Evolutionary conservation across 305 asterid species (phyloP), one percentile per base, ranked within the genome.

Genomic region (Rubia balearica): DNA sequence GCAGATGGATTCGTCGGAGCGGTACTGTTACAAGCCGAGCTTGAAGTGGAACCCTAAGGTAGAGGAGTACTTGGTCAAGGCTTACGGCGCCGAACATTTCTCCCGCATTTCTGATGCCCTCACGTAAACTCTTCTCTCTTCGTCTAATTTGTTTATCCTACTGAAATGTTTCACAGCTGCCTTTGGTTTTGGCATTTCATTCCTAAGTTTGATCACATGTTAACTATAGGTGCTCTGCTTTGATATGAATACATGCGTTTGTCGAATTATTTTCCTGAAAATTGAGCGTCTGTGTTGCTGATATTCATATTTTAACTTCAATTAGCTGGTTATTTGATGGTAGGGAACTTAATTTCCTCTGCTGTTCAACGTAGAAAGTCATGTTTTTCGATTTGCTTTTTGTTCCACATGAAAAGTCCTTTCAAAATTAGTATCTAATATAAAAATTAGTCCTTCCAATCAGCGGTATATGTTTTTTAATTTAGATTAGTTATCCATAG

Each of bases 81-180:
- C 90, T 60, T 91, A 91, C 43, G 98, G 96, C 72, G 86, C 85
- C 24, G 85, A 91, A 9, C 96, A 87, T 82, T 91, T 91, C 72
- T 79, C 87, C 62, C 83, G 86, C 21, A 91, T 91, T 69, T 89
- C 96, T 9, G 63, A 73, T 27, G 85, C 98, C 33, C 96, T 91
- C 68, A 79, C 96, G 96, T 91, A 42, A 46, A 19, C 38, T 0
- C 41, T 68, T 0, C 40, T 48, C 30, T 61, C 67, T 41, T 61
- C 33, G 7, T 30, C 36, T 33, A 48, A 3, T 48, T 48, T 3
- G 53, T 45, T 45, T 6, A 45, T 45, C 49, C 14, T 8, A 45
- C 11, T 14, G 49, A 45, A 45, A 45, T 45, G 49, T 12, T 48
- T 48, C 17, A 8, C n/a, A 48, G 53, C 53, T 48, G 5, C 53